phyloP scores from a whole-genome alignment of 495 filamentous ascomycete species.

The Penicillium malachiteum region DNA sequence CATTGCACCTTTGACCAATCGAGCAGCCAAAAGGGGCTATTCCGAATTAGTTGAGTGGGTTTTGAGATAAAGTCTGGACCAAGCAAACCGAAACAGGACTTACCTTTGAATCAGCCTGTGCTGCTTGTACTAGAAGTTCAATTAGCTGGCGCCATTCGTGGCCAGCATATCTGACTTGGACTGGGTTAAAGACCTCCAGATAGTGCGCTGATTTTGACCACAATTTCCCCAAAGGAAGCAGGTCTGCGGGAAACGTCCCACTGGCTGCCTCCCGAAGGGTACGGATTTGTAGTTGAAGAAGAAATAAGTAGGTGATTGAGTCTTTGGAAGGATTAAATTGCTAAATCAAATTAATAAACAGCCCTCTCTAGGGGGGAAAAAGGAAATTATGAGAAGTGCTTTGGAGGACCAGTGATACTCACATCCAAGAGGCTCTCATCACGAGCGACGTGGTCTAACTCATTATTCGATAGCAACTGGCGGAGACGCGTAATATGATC shows the following conservation, averaged over 20 bases:
- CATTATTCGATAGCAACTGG: conserved; percentile 16
- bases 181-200: conserved; percentile 52
- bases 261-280: conserved; percentile 21
- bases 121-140: conserved; percentile 43
- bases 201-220: conserved; percentile 52
- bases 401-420: conserved; percentile 6
- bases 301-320: conserved; percentile 42
- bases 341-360: conserved; percentile 21
- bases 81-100: conserved; percentile 3
- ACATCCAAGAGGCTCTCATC: conserved; percentile 30
- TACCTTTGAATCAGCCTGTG: conserved; percentile 44
- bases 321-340: conserved; percentile 43
- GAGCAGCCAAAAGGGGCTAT: conserved; percentile 60
- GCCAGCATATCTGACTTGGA: conserved; percentile 60
- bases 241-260: conserved; percentile 18
- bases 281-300: conserved; percentile 37
- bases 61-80: not conserved
- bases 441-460: conserved; percentile 13
- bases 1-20: conserved; percentile 62
- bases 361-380: too few species aligned
- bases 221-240: conserved; percentile 35
- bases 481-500: conserved; percentile 27
- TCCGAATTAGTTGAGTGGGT: conserved; percentile 10
- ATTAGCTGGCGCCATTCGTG: conserved; percentile 52
- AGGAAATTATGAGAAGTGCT: too few species aligned